phyloP scores from a whole-genome alignment of 2,329 filamentous ascomycete species.

The Colletotrichum viniferum region DNA sequence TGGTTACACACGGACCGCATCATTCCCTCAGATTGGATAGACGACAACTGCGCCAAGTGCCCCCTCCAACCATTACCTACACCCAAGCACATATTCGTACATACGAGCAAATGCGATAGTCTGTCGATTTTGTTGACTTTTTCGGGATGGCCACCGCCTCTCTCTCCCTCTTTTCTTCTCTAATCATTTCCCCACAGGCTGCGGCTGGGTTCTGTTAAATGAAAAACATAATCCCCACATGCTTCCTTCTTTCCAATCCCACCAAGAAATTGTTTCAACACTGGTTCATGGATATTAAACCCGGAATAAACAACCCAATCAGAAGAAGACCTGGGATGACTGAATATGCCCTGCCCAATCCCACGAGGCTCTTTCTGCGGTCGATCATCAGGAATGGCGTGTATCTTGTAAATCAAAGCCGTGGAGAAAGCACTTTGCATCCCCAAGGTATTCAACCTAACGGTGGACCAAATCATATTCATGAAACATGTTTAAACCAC shows the following conservation, averaged over 20 bases:
- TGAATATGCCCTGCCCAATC: not conserved
- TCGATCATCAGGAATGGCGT: not conserved
- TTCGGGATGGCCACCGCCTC: conserved; percentile 8
- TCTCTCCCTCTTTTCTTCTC: not conserved
- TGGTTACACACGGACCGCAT: not conserved
- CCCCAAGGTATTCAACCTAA: not conserved
- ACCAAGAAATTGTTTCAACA: not conserved
- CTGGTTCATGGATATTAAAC: not conserved
- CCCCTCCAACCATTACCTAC: not conserved
- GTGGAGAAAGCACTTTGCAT: not conserved
- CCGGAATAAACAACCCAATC: not conserved
- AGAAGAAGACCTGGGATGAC: not conserved
- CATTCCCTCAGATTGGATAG: not conserved
- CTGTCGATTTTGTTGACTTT: not conserved
- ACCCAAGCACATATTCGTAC: not conserved
- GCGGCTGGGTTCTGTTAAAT: not conserved
- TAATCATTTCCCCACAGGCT: not conserved
- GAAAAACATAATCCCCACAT: not conserved
- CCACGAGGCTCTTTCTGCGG: conserved; percentile 7
- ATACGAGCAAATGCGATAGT: not conserved
- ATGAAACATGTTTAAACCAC: not conserved
- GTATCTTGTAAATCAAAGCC: not conserved
- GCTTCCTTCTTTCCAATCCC: not conserved
- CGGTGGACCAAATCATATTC: not conserved
- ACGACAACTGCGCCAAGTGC: not conserved